Base-by-base conservation (phyloP, 306 rosid species). In the Lupinus albus region DNA sequence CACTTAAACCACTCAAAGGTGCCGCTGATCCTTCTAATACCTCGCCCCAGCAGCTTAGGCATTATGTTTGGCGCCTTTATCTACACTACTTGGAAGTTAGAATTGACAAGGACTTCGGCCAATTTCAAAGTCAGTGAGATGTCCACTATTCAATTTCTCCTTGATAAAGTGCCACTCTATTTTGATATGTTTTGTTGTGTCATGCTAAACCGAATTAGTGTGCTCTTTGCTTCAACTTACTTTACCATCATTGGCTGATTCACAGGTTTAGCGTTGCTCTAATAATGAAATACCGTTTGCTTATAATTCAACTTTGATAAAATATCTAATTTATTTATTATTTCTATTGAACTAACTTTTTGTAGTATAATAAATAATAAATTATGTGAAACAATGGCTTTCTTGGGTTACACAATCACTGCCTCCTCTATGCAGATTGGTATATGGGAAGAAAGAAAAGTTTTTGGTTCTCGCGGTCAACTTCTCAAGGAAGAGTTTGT, bases 371-470 rank as follows among this genome's bases (percentile, higher is more conserved):
- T 25, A 25, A 25, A 25, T 25, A 67, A 63, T 66, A 63, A 39
- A 50, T 68, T 47, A 58, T 64, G 72, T 73, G 73, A 30, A 78
- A 70, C 66, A 47, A 21, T 50, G 66, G 45, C 30, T 63, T 55
- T 71, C 55, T 17, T 59, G 35, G 12, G 18, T 25, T 57, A 18
- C 20, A 65, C 65, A 38, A 21, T 65, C 32, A 74, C 20, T 61
- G 41, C 63, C 53, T 59, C 16, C 39, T 73, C 10, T 38, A 51
- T 68, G 54, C 83, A 94, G 99, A 79, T 94, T 78, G 78, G 78
- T 63, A 94, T 94, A 76, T 90, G 97, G 97, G 99, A 90, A 53
- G 99, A 94, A 25, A 94, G 99, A 66, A 94, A 94, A 82, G 99
- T 94, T 71, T 94, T 94, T 76, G 99, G 99, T 75, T 90, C 99